Percentiles rank a stretch among this genome's conserved stretches.
phyloP scores from a whole-genome alignment of 2,329 filamentous ascomycete genomes.

The Apiospora pterosperma region DNA sequence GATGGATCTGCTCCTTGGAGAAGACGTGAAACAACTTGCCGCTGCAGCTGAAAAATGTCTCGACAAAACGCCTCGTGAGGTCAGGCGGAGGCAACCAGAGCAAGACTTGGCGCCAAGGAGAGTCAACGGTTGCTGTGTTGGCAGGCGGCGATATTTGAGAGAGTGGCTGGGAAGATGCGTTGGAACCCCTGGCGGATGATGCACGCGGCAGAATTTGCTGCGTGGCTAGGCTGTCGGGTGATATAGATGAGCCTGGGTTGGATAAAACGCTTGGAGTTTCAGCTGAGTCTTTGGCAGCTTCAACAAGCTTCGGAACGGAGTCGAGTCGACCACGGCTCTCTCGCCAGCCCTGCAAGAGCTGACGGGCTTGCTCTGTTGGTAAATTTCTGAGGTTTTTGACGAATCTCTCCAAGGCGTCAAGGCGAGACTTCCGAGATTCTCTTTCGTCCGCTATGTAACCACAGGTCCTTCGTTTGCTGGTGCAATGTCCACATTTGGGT shows the following conservation, averaged over 20 bases:
- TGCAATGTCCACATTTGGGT: constrained; percentile 26
- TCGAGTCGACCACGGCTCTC: neutral
- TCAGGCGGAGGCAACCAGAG: constrained; percentile 17
- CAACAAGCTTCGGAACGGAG: neutral
- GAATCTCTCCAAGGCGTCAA: constrained; percentile 24
- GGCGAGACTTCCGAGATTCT: constrained; percentile 24
- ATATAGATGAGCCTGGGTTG: neutral
- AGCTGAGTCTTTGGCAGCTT: neutral
- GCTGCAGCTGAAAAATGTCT: constrained; percentile 23
- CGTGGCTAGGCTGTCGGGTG: neutral
- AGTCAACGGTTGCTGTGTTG: neutral
- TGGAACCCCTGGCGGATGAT: neutral
- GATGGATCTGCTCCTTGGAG: constrained; percentile 16
- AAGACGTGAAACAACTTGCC: constrained; percentile 27
- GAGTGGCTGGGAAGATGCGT: too few species aligned
- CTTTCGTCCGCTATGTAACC: constrained; percentile 28
- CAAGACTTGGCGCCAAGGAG: constrained; percentile 9
- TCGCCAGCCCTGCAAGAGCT: constrained; percentile 19
- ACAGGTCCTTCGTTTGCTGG: constrained; percentile 21
- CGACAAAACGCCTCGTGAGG: constrained; percentile 14
- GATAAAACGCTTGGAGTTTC: neutral
- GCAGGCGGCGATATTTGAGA: neutral
- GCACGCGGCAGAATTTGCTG: neutral
- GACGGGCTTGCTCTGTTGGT: constrained; percentile 19
- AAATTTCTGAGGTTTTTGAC: constrained; percentile 20